These are phyloP conservation scores for Boletus pseudo-olivaceus DNA, from an alignment of 768 basidiomycete genomes.

Conservation along the genomic window DNA sequence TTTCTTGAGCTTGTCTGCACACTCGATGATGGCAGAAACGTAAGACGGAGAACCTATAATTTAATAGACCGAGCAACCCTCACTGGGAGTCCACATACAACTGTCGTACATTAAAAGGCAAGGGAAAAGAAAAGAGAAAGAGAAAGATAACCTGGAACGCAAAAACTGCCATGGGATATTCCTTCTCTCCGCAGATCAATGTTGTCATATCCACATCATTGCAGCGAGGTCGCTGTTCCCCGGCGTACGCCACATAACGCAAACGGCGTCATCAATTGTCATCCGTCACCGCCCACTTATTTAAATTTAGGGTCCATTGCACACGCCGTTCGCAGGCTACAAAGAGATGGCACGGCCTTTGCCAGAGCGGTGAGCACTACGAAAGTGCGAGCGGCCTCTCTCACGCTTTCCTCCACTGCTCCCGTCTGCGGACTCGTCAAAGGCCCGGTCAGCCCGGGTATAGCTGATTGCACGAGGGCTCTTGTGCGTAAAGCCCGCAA, in stretches of 20 bases:
- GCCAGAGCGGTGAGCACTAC: conserved; percentile 58
- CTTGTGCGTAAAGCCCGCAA: conserved; percentile 90
- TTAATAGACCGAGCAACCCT: conserved; percentile 17
- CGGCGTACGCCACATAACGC: conserved; percentile 28
- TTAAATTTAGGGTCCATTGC: conserved; percentile 21
- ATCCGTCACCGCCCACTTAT: conserved; percentile 15
- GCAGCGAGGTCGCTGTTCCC: conserved; percentile 28
- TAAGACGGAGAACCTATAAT: conserved; percentile 11
- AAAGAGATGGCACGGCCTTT: conserved; percentile 82
- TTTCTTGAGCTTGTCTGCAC: neutral
- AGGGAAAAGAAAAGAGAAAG: neutral
- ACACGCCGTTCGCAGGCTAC: conserved; percentile 43
- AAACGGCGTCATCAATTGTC: conserved; percentile 29
- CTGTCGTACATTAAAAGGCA: conserved; percentile 14
- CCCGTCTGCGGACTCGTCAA: conserved; percentile 53
- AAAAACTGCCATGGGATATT: conserved; percentile 1
- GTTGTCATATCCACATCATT: conserved; percentile 31
- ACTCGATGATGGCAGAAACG: conserved; percentile 14
- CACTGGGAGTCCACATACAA: conserved; percentile 7
- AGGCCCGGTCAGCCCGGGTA: conserved; percentile 68
- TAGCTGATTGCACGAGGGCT: conserved; percentile 79
- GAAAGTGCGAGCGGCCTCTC: conserved; percentile 64
- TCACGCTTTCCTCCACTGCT: conserved; percentile 46
- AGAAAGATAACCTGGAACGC: neutral
- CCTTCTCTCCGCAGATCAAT: conserved; percentile 26